Evolutionary conservation across 768 basidiomycete genomes (phyloP), one percentile per base, ranked within the genome.

Genomic region (Suillus fuscotomentosus): DNA sequence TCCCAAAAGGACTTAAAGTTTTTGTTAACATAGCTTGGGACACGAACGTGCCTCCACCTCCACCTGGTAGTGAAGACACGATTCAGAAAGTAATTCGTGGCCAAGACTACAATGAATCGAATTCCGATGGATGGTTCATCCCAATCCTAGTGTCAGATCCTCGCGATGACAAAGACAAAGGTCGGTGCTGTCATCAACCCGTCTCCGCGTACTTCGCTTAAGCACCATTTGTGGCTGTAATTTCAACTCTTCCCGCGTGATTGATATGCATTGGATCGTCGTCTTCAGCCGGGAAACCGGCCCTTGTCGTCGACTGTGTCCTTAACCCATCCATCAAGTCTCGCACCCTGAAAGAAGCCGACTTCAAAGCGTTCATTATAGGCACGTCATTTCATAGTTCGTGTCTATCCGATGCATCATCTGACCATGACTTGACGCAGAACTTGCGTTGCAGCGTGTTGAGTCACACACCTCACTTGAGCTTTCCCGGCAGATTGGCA

Each of bases 21-120:
- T 94, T 94, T 72, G 76, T 92, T 38, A 94, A 94, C 69, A 77
- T 94, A 15, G 85, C 87, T 20, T 93, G 86, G 84, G 90, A 90
- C 63, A 22, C 76, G 11, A 83, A 86, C 65, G 84, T 92, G 0
- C 91, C 91, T 4, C 81, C 87, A 0, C 90, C 91, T 0, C 88
- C 89, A 13, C 76, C 82, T n/a, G 84, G 79, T 1, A 82, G 75
- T 66, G 85, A 89, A 66, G 84, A 86, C 15, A 81, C 72, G 9
- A 84, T 91, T 39, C 83, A 81, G n/a, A 77, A 77, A 24, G 88
- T 88, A 6, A 84, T 90, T 78, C 73, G 75, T 38, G 84, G 83
- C 34, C 79, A 84, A 54, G 80, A 82, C 60, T 60, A 76, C 2
- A 80, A 82, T 64, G 74, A 80, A 7, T 70, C 64, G 22, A 78